Conservation (phyloP, 2,329 filamentous ascomycete genomes). For the Rhynchosporium secalis region DNA sequence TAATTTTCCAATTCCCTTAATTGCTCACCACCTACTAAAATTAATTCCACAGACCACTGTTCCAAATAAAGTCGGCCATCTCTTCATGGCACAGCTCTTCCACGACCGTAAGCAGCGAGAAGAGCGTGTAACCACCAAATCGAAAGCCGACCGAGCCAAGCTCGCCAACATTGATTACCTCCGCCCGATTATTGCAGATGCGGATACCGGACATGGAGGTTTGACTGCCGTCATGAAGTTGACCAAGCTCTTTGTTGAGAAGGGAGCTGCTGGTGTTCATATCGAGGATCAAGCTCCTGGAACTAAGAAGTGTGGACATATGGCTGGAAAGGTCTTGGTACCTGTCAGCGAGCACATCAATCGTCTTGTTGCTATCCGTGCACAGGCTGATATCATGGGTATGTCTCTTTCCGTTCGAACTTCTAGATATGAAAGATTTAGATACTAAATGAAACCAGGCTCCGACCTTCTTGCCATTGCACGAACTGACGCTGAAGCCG, state of each 20-base stretch:
- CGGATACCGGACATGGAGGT: conserved; percentile 95
- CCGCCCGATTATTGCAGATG: conserved; percentile 92
- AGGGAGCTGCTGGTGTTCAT: conserved; percentile 95
- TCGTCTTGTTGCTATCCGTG: conserved; percentile 91
- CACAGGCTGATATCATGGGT: conserved; percentile 99
- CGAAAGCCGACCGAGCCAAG: conserved; percentile 70
- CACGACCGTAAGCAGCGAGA: conserved; percentile 99
- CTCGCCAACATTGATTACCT: conserved; percentile 88
- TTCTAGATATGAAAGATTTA: not conserved
- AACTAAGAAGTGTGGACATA: conserved; percentile 99
- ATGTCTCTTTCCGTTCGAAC: conserved; percentile 24
- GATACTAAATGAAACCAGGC: conserved; percentile 46
- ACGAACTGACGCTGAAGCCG: conserved; percentile 95
- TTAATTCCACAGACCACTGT: conserved; percentile 73
- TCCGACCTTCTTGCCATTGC: conserved; percentile 87
- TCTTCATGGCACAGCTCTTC: conserved; percentile 98
- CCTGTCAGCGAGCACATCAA: conserved; percentile 98
- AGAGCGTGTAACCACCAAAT: conserved; percentile 73
- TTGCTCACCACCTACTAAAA: conserved; percentile 14
- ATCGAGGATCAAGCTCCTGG: conserved; percentile 98
- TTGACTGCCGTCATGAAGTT: conserved; percentile 99
- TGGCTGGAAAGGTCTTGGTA: conserved; percentile 97
- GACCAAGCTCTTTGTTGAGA: conserved; percentile 95
- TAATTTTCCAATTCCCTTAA: conserved; percentile 45
- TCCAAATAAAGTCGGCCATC: conserved; percentile 94